phyloP scores from a whole-genome alignment of 352 stramenopile species.

The Globisporangium paddicum region DNA sequence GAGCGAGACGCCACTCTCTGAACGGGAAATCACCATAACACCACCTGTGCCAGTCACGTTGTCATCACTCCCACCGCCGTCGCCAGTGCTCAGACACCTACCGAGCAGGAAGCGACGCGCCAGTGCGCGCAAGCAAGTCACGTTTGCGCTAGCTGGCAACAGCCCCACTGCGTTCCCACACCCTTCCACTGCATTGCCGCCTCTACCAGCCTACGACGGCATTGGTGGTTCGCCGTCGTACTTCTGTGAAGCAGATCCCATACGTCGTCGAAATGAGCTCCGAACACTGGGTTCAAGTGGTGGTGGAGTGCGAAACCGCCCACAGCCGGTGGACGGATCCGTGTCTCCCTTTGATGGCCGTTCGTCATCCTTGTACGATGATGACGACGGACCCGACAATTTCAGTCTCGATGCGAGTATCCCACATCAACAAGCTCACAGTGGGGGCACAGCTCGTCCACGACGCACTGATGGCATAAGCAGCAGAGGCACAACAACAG shows the following conservation, averaged over 20 bases:
- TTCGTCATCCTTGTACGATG: conserved; percentile 4
- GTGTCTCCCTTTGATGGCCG: conserved; percentile 1
- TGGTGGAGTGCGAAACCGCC: not conserved
- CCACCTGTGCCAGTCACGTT: not conserved
- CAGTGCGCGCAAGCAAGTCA: conserved; percentile 16
- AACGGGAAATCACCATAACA: not conserved
- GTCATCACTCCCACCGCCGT: not conserved
- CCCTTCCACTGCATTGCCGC: conserved; percentile 38
- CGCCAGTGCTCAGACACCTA: not conserved
- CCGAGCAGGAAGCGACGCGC: not conserved
- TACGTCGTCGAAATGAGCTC: conserved; percentile 9
- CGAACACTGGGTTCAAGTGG: not conserved
- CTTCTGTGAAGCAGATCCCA: conserved; percentile 51
- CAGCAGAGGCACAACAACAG: not conserved
- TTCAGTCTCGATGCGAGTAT: conserved; percentile 15
- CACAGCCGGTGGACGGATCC: not conserved
- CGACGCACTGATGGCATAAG: not conserved
- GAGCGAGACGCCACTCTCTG: not conserved
- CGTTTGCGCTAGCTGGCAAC: conserved; percentile 12
- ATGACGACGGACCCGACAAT: conserved; percentile 11
- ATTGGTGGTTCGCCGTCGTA: conserved; percentile 77
- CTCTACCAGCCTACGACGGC: conserved; percentile 74
- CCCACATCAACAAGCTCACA: not conserved
- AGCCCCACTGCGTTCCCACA: conserved; percentile 16
- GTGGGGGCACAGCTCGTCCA: not conserved